A percentile compares a stretch with the other conserved stretches of the same genome.
These are phyloP conservation scores for Madurella fahalii DNA, from an alignment of 2,329 filamentous ascomycete species.

Conservation along the genomic window DNA sequence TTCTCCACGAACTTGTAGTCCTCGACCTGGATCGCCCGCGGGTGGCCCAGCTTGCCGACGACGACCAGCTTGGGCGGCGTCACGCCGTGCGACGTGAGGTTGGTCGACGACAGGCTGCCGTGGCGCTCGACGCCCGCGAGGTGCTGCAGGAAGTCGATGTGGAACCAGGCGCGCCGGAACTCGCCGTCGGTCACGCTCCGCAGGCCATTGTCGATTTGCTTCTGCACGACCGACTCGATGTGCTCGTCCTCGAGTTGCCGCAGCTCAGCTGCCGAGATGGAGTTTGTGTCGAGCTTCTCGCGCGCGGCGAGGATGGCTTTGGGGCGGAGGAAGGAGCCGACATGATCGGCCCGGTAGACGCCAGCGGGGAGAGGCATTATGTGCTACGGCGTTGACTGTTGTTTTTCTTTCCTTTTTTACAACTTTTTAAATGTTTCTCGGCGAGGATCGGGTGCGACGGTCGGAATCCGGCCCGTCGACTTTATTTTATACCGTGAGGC, in stretches of 20 bases:
- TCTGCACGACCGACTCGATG: slow-evolving; percentile 44
- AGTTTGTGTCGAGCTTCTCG: slow-evolving; percentile 41
- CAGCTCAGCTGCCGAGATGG: slow-evolving; percentile 40
- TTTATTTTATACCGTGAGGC: not conserved
- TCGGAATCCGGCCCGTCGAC: not conserved
- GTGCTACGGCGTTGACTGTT: not conserved
- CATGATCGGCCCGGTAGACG: slow-evolving; percentile 51
- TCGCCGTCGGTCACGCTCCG: slow-evolving; percentile 53
- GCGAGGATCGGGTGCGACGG: not conserved
- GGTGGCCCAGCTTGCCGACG: slow-evolving; percentile 51
- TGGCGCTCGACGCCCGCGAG: slow-evolving; percentile 50
- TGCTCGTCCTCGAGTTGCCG: slow-evolving; percentile 49
- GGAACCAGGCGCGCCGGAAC: slow-evolving; percentile 55
- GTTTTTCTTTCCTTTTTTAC: too few species aligned
- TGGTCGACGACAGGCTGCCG: slow-evolving; percentile 41
- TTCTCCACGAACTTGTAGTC: slow-evolving; percentile 52
- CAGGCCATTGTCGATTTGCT: slow-evolving; percentile 46
- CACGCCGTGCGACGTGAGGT: slow-evolving; percentile 45
- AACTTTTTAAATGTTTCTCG: too few species aligned
- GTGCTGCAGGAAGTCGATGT: slow-evolving; percentile 55
- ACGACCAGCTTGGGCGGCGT: slow-evolving; percentile 52
- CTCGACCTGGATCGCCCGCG: slow-evolving; percentile 51
- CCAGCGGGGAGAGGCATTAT: slow-evolving; percentile 39
- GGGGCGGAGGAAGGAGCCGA: slow-evolving; percentile 52
- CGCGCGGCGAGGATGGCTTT: slow-evolving; percentile 46